Conservation (phyloP, 192 early-diverging fungal species). For the Coemansia asiatica region DNA sequence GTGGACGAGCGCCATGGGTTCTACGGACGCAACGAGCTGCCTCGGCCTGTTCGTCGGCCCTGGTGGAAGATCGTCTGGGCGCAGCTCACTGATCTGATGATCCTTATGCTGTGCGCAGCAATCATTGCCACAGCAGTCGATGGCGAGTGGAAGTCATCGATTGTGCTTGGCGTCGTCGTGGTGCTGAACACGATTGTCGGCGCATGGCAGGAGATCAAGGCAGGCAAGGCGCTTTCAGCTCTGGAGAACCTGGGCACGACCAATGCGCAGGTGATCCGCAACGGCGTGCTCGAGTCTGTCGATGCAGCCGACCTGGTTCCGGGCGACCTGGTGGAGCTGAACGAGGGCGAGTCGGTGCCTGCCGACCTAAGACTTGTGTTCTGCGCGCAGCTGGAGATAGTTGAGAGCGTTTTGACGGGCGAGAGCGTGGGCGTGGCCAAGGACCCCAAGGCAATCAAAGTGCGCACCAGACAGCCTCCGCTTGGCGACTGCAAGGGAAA, state of each 20-base stretch:
- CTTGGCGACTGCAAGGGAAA: constrained; percentile 94
- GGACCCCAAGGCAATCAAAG: constrained; percentile 56
- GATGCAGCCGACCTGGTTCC: constrained; percentile 79
- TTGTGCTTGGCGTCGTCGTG: constrained; percentile 79
- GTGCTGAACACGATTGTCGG: constrained; percentile 90
- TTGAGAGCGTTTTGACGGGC: constrained; percentile 72
- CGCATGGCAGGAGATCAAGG: constrained; percentile 93
- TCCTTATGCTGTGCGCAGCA: constrained; percentile 80
- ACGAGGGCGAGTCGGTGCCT: constrained; percentile 84
- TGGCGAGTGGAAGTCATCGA: constrained; percentile 78
- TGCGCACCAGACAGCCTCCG: constrained; percentile 56
- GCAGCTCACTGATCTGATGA: constrained; percentile 95
- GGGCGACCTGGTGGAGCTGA: constrained; percentile 83
- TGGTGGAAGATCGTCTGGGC: constrained; percentile 76
- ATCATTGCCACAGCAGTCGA: constrained; percentile 80
- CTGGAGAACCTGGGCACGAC: constrained; percentile 81
- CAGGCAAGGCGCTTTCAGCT: constrained; percentile 89
- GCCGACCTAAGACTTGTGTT: constrained; percentile 80
- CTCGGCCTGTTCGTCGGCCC: constrained; percentile 73
- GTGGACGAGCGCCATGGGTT: constrained; percentile 66
- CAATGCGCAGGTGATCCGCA: constrained; percentile 73
- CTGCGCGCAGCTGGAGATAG: constrained; percentile 63
- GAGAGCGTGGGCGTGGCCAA: constrained; percentile 71
- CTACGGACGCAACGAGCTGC: constrained; percentile 86
- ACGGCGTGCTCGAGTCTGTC: constrained; percentile 71